Evolutionary conservation across 176 grass and related monocot genomes (phyloP).

Genomic region (Eragrostis nindensis): DNA sequence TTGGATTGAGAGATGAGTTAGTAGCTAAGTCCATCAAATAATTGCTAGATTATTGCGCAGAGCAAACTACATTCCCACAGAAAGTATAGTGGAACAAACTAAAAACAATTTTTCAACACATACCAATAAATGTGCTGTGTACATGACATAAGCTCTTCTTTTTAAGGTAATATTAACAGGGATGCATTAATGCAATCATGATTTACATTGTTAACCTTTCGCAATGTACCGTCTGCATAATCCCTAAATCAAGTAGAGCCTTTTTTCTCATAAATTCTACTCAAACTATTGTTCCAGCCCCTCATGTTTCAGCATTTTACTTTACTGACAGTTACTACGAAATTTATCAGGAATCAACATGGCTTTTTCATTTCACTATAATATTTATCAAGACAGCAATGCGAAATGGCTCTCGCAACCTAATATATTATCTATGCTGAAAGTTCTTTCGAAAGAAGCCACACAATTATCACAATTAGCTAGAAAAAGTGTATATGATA

Average conservation of each 20-base stretch:
- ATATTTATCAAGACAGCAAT: conserved; percentile 21
- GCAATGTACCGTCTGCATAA: background rate
- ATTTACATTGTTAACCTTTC: conserved; percentile 7
- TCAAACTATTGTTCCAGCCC: conserved; percentile 3
- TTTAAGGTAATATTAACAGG: conserved; percentile 10
- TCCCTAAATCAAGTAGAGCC: background rate
- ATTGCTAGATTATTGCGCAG: background rate
- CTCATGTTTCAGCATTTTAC: conserved; percentile 15
- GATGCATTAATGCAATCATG: background rate
- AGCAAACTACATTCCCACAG: background rate
- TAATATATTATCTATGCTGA: background rate
- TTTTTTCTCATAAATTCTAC: conserved; percentile 3
- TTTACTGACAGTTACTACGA: conserved; percentile 8
- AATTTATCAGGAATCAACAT: background rate
- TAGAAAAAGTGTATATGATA: background rate
- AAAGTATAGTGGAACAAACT: background rate
- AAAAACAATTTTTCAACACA: conserved; percentile 23
- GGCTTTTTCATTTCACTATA: background rate
- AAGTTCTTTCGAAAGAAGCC: conserved; percentile 21
- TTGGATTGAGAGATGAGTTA: conserved; percentile 11
- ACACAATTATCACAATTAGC: background rate
- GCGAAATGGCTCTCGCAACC: background rate
- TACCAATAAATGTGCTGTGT: background rate
- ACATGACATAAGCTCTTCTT: background rate
- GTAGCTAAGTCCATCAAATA: background rate